phyloP scores from a whole-genome alignment of 2,329 filamentous ascomycete species.

The Scytalidium lignicola region DNA sequence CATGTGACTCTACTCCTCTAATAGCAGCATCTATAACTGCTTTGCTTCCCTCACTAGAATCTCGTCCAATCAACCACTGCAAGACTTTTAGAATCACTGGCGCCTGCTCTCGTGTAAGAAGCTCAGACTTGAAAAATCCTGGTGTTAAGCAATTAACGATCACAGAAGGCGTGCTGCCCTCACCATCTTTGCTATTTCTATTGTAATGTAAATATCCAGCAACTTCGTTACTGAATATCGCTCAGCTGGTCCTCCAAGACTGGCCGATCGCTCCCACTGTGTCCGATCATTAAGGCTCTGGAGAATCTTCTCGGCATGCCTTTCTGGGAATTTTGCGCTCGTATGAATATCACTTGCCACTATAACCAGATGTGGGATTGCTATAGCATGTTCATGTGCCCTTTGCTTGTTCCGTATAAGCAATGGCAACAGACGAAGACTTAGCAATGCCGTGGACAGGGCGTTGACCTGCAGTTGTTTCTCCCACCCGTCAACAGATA shows the following conservation, averaged over 20 bases:
- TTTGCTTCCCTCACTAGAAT: slow-evolving; percentile 17
- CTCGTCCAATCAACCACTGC: slow-evolving; percentile 11
- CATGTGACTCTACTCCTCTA: slow-evolving; percentile 15
- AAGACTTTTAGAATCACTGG: too few relatives aligned
- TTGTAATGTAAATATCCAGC: slow-evolving; percentile 15
- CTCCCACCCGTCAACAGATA: slow-evolving; percentile 13
- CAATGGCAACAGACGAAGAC: slow-evolving; percentile 12
- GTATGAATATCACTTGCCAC: slow-evolving; percentile 35
- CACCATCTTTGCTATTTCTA: slow-evolving; percentile 14
- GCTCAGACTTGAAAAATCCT: slow-evolving; percentile 23
- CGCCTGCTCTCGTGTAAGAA: slow-evolving; percentile 9
- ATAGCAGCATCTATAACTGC: slow-evolving; percentile 17
- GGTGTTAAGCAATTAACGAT: slow-evolving; percentile 22
- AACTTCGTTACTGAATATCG: slow-evolving; percentile 25
- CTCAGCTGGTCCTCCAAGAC: slow-evolving; percentile 1
- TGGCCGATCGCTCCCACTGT: slow-evolving; percentile 1
- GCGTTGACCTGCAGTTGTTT: slow-evolving; percentile 17
- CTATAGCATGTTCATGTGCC: slow-evolving; percentile 28
- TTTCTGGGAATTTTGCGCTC: slow-evolving; percentile 30
- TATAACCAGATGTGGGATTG: slow-evolving; percentile 32
- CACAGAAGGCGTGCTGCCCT: slow-evolving; percentile 11
- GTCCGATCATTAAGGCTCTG: slow-evolving; percentile 7
- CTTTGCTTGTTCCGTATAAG: slow-evolving; percentile 6
- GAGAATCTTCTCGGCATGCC: slow-evolving; percentile 17
- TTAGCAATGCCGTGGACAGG: slow-evolving; percentile 14